Percentiles rank a stretch among this genome's conserved stretches.
Evolutionary conservation across 2,329 filamentous ascomycete species (phyloP).

Genomic region (Cladobotryum protrusum): DNA sequence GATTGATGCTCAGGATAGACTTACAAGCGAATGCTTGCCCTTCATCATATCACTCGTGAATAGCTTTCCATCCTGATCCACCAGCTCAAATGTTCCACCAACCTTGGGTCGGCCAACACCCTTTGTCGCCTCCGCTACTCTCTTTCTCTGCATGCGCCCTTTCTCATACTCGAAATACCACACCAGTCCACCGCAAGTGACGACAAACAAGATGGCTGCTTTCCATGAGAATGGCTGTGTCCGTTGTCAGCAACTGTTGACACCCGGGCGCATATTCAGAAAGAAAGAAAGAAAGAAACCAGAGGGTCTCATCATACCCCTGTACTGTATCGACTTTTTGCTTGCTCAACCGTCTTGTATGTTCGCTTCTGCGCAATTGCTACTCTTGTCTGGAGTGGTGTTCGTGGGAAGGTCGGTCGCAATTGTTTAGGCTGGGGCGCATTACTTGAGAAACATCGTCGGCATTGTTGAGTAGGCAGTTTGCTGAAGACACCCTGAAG

Average conservation of each 20-base stretch:
- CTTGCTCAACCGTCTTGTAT: slow-evolving; percentile 52
- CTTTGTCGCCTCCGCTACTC: slow-evolving; percentile 86
- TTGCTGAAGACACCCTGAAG: slow-evolving; percentile 29
- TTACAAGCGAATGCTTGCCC: slow-evolving; percentile 75
- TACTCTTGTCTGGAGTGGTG: slow-evolving; percentile 27
- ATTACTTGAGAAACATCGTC: slow-evolving; percentile 36
- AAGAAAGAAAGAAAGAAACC: background rate
- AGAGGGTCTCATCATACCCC: slow-evolving; percentile 36
- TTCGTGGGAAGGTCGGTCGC: slow-evolving; percentile 27
- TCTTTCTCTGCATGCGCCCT: slow-evolving; percentile 78
- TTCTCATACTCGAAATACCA: slow-evolving; percentile 95
- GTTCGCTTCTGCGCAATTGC: slow-evolving; percentile 33
- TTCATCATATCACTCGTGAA: slow-evolving; percentile 77
- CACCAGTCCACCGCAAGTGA: slow-evolving; percentile 68
- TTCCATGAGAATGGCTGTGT: slow-evolving; percentile 88
- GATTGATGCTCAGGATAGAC: slow-evolving; percentile 21
- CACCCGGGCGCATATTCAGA: background rate
- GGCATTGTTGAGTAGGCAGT: slow-evolving; percentile 31
- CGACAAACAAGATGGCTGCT: slow-evolving; percentile 77
- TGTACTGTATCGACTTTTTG: slow-evolving; percentile 51
- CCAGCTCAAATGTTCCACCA: slow-evolving; percentile 75
- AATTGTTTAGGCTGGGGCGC: slow-evolving; percentile 29
- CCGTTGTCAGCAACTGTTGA: background rate
- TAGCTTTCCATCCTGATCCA: slow-evolving; percentile 72
- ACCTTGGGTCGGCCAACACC: slow-evolving; percentile 90